Percentiles rank a stretch among this genome's conserved stretches.
Conservation (phyloP, 805 yeast species). For the Candida michaelii region DNA sequence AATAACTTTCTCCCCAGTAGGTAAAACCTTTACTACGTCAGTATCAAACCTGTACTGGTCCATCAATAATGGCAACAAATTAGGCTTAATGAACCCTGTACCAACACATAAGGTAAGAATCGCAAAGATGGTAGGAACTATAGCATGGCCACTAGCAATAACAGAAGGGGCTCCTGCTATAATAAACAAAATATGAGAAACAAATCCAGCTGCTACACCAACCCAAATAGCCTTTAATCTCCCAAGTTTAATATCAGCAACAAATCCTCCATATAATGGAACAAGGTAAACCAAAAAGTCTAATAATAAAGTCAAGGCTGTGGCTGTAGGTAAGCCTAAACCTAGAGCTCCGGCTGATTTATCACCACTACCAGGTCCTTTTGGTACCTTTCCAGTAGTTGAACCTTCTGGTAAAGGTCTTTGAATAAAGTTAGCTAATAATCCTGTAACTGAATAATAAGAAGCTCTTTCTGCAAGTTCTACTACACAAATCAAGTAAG, state of each 20-base stretch:
- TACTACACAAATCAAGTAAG: constrained; percentile 50
- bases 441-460: constrained; percentile 47
- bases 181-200: constrained; percentile 48
- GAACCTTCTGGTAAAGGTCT: constrained; percentile 51
- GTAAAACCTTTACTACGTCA: constrained; percentile 56
- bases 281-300: constrained; percentile 49
- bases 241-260: constrained; percentile 51
- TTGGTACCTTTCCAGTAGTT: constrained; percentile 44
- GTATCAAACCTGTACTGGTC: constrained; percentile 54
- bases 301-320: constrained; percentile 47
- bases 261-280: constrained; percentile 53
- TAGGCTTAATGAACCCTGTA: constrained; percentile 57
- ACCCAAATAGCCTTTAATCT: constrained; percentile 49
- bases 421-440: constrained; percentile 49
- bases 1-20: constrained; percentile 66
- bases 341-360: constrained; percentile 53
- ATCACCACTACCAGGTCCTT: constrained; percentile 21
- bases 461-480: constrained; percentile 60
- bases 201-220: constrained; percentile 47
- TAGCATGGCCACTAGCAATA: constrained; percentile 34
- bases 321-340: constrained; percentile 45
- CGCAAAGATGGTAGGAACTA: constrained; percentile 43
- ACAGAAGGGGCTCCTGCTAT: constrained; percentile 48
- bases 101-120: constrained; percentile 43
- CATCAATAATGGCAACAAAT: constrained; percentile 47